Evolutionary conservation across 2,329 filamentous ascomycete genomes (phyloP).

Genomic region (Botryotinia calthae): DNA sequence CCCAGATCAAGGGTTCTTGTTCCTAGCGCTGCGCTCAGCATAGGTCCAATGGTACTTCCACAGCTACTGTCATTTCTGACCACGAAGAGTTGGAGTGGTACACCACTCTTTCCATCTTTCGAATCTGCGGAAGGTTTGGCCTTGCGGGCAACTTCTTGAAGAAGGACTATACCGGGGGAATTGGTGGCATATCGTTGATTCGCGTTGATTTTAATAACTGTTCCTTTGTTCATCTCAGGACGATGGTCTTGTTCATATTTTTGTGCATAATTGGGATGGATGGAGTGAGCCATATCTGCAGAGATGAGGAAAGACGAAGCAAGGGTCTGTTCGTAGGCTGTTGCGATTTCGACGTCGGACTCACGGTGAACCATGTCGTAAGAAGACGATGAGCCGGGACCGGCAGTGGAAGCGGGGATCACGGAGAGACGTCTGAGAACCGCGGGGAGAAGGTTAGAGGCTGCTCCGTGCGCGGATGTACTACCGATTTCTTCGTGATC

Average conservation of each 20-base stretch:
- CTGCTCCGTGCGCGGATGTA: slow-evolving; percentile 85
- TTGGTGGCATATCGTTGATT: slow-evolving; percentile 97
- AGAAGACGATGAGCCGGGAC: slow-evolving; percentile 55
- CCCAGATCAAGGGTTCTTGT: slow-evolving; percentile 87
- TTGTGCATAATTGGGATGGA: slow-evolving; percentile 89
- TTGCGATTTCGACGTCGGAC: slow-evolving; percentile 61
- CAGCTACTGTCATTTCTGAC: slow-evolving; percentile 94
- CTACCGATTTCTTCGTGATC: slow-evolving; percentile 98
- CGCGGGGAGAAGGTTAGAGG: slow-evolving; percentile 86
- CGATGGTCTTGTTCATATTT: slow-evolving; percentile 92
- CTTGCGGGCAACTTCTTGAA: slow-evolving; percentile 77
- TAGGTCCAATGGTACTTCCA: slow-evolving; percentile 96
- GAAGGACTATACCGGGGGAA: slow-evolving; percentile 86
- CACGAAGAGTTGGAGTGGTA: slow-evolving; percentile 93
- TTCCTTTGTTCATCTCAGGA: slow-evolving; percentile 93
- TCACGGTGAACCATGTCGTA: slow-evolving; percentile 57
- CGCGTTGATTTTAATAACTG: slow-evolving; percentile 96
- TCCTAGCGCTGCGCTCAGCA: slow-evolving; percentile 83
- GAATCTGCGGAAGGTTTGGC: slow-evolving; percentile 50
- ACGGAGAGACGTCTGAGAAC: slow-evolving; percentile 84
- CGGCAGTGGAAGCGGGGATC: slow-evolving; percentile 52
- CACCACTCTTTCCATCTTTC: slow-evolving; percentile 54
- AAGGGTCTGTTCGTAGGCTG: slow-evolving; percentile 90
- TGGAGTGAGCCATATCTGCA: slow-evolving; percentile 95
- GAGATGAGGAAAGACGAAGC: slow-evolving; percentile 90